Conservation (phyloP, 805 yeast species). For the Candida tibetensis region DNA sequence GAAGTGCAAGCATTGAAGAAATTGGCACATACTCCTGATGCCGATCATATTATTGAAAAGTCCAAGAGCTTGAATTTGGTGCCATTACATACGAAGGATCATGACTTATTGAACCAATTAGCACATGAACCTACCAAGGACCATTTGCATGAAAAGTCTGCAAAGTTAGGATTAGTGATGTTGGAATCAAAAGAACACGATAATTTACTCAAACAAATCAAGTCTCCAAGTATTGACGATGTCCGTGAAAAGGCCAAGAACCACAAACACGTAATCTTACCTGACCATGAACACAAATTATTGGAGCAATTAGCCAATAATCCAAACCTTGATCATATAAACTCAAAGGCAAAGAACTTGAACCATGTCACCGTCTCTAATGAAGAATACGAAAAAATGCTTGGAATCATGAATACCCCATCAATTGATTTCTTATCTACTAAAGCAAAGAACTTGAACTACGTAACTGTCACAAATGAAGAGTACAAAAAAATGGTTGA, state of each 20-base stretch:
- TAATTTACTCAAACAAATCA: slow-evolving; percentile 13
- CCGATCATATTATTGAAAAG: slow-evolving; percentile 5
- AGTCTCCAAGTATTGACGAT: slow-evolving; percentile 26
- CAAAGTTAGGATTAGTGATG: slow-evolving; percentile 1
- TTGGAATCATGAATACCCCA: slow-evolving; percentile 10
- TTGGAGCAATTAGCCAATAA: slow-evolving; percentile 11
- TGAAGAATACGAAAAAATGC: slow-evolving; percentile 13
- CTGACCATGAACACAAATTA: slow-evolving; percentile 11
- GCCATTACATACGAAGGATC: slow-evolving; percentile 6
- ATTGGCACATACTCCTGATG: slow-evolving; percentile 10
- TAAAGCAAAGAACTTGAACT: slow-evolving; percentile 6
- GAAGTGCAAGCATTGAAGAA: slow-evolving; percentile 4
- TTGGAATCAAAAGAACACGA: slow-evolving; percentile 5
- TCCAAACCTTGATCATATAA: slow-evolving; percentile 9
- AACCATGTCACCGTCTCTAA: slow-evolving; percentile 9
- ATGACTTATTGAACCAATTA: slow-evolving; percentile 7
- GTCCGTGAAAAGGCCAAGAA: slow-evolving; percentile 30
- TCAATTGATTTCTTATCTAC: slow-evolving; percentile 7
- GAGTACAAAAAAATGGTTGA: slow-evolving; percentile 8
- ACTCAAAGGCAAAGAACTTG: slow-evolving; percentile 5
- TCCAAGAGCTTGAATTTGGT: slow-evolving; percentile 11
- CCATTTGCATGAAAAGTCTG: slow-evolving; percentile 10
- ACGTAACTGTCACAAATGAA: slow-evolving; percentile 4
- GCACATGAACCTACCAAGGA: slow-evolving; percentile 16
- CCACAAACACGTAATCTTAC: slow-evolving; percentile 15